These are phyloP conservation scores for Scheffersomyces stambukii DNA, from an alignment of 1,139 yeast species.

Conservation along the genomic window DNA sequence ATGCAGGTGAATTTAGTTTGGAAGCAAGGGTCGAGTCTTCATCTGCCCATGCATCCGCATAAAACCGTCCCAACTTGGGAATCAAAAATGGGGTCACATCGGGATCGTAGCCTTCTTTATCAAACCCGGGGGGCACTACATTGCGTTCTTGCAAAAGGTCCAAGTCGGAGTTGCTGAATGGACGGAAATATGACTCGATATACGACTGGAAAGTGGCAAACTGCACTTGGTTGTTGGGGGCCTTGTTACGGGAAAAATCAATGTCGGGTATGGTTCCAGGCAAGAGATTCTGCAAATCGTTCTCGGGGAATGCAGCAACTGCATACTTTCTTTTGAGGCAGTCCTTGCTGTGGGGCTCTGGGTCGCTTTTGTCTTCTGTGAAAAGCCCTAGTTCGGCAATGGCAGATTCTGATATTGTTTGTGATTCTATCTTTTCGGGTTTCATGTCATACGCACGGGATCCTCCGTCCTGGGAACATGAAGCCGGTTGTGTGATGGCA, in stretches of 20 bases:
- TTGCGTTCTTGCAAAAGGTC: conserved; percentile 63
- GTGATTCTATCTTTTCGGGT: conserved; percentile 71
- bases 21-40: conserved; percentile 58
- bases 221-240: conserved; percentile 88
- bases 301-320: conserved; percentile 84
- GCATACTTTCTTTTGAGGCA: conserved; percentile 74
- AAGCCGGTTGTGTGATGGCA: conserved; percentile 11
- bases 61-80: conserved; percentile 81
- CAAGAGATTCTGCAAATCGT: conserved; percentile 66
- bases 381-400: conserved; percentile 61
- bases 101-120: conserved; percentile 54
- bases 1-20: conserved; percentile 36
- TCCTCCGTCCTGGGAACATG: conserved; percentile 48
- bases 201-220: conserved; percentile 83
- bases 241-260: conserved; percentile 78
- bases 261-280: conserved; percentile 88
- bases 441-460: conserved; percentile 69
- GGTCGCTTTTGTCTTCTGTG: conserved; percentile 53
- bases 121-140: conserved; percentile 51
- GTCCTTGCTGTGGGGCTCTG: conserved; percentile 63
- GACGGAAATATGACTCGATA: conserved; percentile 80
- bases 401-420: conserved; percentile 68
- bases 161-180: conserved; percentile 74
- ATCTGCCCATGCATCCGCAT: conserved; percentile 80
- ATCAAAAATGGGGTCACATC: conserved; percentile 64